Conservation (phyloP, 2,329 filamentous ascomycete species). For the Fusarium sublunatum region DNA sequence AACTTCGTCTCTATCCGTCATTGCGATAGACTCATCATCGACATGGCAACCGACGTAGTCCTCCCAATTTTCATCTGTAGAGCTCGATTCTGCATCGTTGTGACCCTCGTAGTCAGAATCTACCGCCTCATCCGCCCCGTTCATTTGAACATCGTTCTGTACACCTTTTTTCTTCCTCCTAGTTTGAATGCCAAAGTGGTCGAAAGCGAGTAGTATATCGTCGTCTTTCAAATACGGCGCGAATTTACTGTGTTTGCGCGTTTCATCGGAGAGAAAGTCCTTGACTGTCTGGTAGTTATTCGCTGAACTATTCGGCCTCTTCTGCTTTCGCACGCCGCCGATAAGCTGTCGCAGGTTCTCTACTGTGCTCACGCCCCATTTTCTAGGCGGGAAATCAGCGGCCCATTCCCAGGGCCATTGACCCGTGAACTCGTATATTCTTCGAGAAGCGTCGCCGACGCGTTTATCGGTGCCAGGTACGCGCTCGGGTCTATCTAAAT, state of each 20-base stretch:
- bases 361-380: not conserved
- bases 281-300: not conserved
- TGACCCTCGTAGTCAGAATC: too few relatives aligned
- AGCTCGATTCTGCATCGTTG: not conserved
- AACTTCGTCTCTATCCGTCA: too few relatives aligned
- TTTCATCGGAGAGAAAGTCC: not conserved
- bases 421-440: not conserved
- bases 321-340: not conserved
- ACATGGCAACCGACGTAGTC: not conserved
- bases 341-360: not conserved
- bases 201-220: not conserved
- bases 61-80: not conserved
- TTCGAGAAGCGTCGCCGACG: not conserved
- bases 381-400: not conserved
- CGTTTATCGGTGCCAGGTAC: not conserved
- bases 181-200: not conserved
- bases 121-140: too few relatives aligned
- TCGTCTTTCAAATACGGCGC: not conserved
- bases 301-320: not conserved
- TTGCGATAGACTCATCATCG: not conserved
- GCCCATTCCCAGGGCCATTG: constrained; percentile 4
- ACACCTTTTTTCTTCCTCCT: too few relatives aligned
- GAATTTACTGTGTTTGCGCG: not conserved
- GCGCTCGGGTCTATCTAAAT: not conserved
- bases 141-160: too few relatives aligned